Base-by-base conservation (phyloP, 176 grass and related monocot species). In the Cenchrus americanus region DNA sequence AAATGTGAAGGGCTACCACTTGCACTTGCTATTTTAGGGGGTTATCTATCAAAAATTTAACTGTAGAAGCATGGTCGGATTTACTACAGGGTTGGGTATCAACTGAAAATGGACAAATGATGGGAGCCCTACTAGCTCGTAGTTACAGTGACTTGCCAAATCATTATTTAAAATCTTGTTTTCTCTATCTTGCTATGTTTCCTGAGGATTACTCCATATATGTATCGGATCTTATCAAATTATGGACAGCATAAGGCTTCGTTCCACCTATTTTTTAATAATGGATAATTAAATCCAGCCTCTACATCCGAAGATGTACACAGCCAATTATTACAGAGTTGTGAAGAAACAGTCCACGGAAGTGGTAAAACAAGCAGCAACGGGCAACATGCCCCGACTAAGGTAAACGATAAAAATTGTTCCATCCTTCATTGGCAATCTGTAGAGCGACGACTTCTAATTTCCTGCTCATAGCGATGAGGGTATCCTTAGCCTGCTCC, bases 1-100 rank as follows among this genome's bases (percentile, higher is more conserved):
- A 81, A 81, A 66, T 81, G 61, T 66, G 32, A 64, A 13, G 78
- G 78, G 19, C 49, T 81, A 32, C 78, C 78, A 48, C 78, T 81
- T 30, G 61, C 78, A 13, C 66, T 81, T 21, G 59, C 48, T 30
- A 40, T 81, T 11, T 0, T 69, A 1, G 21, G 78, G 14, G 62
- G 78, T 0, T 51, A 62, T 32, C 62, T 81, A 30, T 66, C 58
- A 13, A 66, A 64, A 49, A 81, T 10, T 27, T 69, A 66, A 51
- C 10, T 32, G 7, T 66, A 50, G 62, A 65, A 19, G 43, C 10
- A 42, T 81, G 78, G 78, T 81, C 66, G 6, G 66, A 81, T 65
- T 10, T 47, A 50, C 22, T 44, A 26, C 23, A 23, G 0, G 62
- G 8, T 72, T 51, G 44, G 61, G 13, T 13, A 72, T 82, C 46